Base-by-base conservation (phyloP, 495 filamentous ascomycete genomes). In the Choiromyces venosus region DNA sequence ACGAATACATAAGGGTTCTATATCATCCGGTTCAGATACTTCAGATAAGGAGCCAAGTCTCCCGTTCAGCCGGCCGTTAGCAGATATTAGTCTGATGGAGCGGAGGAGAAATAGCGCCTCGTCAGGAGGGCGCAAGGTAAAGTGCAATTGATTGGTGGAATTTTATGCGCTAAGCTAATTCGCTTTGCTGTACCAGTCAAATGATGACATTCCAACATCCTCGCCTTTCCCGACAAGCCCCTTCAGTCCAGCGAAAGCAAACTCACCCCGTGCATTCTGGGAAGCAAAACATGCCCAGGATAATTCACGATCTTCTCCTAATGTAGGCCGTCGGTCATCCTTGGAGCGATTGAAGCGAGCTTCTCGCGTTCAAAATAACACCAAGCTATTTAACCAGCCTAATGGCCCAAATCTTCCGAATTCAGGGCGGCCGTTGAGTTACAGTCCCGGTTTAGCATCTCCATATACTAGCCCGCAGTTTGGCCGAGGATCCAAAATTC, bases 361-460 rank as follows among this genome's bases (percentile, higher is more conserved):
- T 5, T 97, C 94, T 52, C 91, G 95, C 56, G 95, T 99, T 68
- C 96, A 95, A 84, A 98, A 97, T 84, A 95, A 93, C 86, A 94
- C 88, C 84, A 97, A 97, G 86, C 92, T 97, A 78, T 91, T 92
- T 79, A 87, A 94, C 78, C 92, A 97, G 79, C 96, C 97, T 82
- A 93, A 97, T 79, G 93, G 93, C 16, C 84, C 91, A n/a, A 87
- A 89, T 68, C 82, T 91, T 36, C 90, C 90, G 12, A 83, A 91
- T 52, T 85, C 92, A 16, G 91, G 96, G 77, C 87, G 94, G 73
- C 94, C 94, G 18, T 84, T 95, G 71, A 90, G 80, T 52, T 79
- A 79, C 25, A 68, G 68, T 52, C 66, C 52, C 33, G 70, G 66
- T 39, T 65, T 74, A 70, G 70, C 73, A 56, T 76, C 73, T 33